Conservation (phyloP, 148 eudicot genomes). For the Rhododendron ovatum region DNA sequence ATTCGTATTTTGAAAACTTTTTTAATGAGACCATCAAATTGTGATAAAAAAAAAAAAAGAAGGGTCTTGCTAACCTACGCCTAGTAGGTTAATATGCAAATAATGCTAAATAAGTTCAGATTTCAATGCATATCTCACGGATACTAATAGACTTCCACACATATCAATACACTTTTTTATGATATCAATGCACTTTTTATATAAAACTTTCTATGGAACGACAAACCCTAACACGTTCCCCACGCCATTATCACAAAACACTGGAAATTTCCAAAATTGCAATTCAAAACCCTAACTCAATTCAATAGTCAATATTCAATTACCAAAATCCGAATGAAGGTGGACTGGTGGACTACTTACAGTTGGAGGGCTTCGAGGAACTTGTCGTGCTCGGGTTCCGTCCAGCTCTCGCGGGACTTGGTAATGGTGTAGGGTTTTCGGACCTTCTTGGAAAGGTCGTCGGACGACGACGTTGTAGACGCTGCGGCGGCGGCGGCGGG, state of each 20-base stretch:
- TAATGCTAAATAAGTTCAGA: not conserved
- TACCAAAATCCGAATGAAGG: not conserved
- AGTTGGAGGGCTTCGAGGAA: conserved; percentile 98
- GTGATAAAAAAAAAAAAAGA: not conserved
- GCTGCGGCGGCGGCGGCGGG: conserved; percentile 15
- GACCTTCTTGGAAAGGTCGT: conserved; percentile 58
- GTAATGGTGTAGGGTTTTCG: conserved; percentile 90
- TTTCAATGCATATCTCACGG: not conserved
- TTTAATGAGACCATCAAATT: not conserved
- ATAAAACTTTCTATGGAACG: not conserved
- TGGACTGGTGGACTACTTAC: conserved; percentile 32
- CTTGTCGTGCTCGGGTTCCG: conserved; percentile 97
- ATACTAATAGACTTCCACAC: no score
- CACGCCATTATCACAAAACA: not conserved
- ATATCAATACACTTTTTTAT: no score
- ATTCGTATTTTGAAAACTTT: not conserved
- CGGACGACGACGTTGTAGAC: conserved; percentile 13
- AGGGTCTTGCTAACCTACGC: not conserved
- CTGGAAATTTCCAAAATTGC: not conserved
- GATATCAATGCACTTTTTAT: not conserved
- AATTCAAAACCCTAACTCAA: not conserved
- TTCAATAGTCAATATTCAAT: not conserved
- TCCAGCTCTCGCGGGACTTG: conserved; percentile 95
- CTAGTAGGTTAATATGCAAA: not conserved
- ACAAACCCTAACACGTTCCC: not conserved